A percentile compares a stretch with the other conserved stretches of the same genome.
phyloP scores from a whole-genome alignment of 1,284 basidiomycete species.

The Heterobasidion parviporum region DNA sequence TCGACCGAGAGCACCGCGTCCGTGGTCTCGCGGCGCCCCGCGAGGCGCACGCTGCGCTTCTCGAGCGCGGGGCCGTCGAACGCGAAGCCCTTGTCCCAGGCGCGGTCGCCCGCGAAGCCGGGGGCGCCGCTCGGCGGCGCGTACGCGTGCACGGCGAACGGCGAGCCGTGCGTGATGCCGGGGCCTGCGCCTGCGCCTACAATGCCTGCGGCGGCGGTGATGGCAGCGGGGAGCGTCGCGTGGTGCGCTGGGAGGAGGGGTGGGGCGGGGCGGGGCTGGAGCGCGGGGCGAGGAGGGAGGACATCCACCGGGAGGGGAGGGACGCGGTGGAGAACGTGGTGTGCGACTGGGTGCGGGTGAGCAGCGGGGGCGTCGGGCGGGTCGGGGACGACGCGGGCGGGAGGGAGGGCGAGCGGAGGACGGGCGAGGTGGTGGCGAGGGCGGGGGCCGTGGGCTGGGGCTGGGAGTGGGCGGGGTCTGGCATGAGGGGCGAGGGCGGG shows the following conservation, averaged over 20 bases:
- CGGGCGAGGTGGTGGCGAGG: constrained; percentile 7
- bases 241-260: constrained; percentile 16
- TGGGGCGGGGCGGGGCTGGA: constrained; percentile 22
- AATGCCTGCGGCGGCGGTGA: neutral
- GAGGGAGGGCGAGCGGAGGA: constrained; percentile 22
- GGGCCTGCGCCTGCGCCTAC: neutral
- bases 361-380: constrained; percentile 17
- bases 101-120: constrained; percentile 51
- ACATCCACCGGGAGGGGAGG: constrained; percentile 31
- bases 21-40: constrained; percentile 45
- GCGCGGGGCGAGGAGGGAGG: constrained; percentile 23
- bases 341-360: constrained; percentile 27
- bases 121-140: constrained; percentile 71
- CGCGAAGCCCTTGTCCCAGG: constrained; percentile 27
- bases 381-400: constrained; percentile 18
- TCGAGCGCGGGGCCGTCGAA: constrained; percentile 24
- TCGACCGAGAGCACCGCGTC: constrained; percentile 40
- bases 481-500: neutral
- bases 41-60: constrained; percentile 26
- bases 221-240: constrained; percentile 7
- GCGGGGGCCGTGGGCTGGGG: too few species aligned
- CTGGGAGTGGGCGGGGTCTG: neutral
- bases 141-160: constrained; percentile 52
- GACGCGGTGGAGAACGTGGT: constrained; percentile 21
- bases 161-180: constrained; percentile 36